Evolutionary conservation across 352 stramenopile species (phyloP).

Genomic region (Vaucheria bursata): DNA sequence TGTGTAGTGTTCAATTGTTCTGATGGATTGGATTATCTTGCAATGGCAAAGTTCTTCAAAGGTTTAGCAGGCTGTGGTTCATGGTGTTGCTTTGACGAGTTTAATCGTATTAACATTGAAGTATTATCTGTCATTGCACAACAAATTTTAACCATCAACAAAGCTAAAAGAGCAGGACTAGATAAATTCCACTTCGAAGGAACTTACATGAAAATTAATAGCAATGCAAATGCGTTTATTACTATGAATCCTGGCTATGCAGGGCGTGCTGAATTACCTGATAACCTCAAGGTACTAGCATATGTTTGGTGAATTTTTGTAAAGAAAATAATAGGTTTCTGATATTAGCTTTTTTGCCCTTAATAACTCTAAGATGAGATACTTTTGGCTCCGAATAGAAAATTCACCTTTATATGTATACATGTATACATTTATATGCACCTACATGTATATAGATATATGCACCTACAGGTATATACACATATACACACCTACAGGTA

Average conservation of each 20-base stretch:
- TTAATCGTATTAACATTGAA: conserved; percentile 91
- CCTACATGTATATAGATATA: no score
- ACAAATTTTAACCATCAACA: conserved; percentile 63
- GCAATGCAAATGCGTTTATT: conserved; percentile 84
- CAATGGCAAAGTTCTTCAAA: conserved; percentile 63
- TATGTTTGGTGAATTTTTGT: no score
- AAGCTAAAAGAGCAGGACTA: conserved; percentile 55
- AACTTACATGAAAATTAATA: conserved; percentile 72
- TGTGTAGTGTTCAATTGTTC: conserved; percentile 93
- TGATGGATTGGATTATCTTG: conserved; percentile 90
- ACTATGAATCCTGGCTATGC: conserved; percentile 91
- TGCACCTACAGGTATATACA: no score
- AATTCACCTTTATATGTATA: no score
- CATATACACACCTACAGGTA: no score
- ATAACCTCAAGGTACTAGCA: conserved; percentile 64
- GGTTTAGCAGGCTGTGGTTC: conserved; percentile 60
- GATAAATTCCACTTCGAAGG: conserved; percentile 79
- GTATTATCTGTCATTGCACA: conserved; percentile 86
- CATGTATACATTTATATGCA: no score
- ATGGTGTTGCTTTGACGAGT: conserved; percentile 92
- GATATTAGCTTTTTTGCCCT: no score
- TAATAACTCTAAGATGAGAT: no score
- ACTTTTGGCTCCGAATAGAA: no score
- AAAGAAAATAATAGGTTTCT: no score
- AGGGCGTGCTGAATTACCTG: conserved; percentile 63